A percentile compares a stretch with the other conserved stretches of the same genome.
phyloP scores from a whole-genome alignment of 75 land plant species.

The Picea glauca region DNA sequence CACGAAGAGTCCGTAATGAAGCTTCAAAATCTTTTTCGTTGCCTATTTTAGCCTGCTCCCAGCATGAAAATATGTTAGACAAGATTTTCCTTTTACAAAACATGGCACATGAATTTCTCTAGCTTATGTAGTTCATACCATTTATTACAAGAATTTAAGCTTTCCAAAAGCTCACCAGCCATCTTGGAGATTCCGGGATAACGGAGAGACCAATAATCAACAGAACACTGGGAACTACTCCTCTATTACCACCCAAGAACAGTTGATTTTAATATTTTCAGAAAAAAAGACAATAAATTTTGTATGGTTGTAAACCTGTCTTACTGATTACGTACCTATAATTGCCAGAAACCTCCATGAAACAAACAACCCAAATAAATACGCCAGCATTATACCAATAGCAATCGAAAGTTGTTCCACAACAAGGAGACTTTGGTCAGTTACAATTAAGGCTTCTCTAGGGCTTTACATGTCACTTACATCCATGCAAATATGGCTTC shows the following conservation, averaged over 20 bases:
- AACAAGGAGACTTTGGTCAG: neutral
- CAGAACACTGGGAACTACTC: slow-evolving; percentile 61
- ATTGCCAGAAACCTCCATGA: slow-evolving; percentile 69
- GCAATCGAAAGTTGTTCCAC: slow-evolving; percentile 58
- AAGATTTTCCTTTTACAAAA: neutral
- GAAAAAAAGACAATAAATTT: neutral
- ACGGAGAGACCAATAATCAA: slow-evolving; percentile 74
- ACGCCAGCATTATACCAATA: slow-evolving; percentile 69
- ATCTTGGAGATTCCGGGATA: slow-evolving; percentile 91
- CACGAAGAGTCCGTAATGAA: slow-evolving; percentile 83
- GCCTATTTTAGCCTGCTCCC: slow-evolving; percentile 70
- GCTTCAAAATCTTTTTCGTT: slow-evolving; percentile 58
- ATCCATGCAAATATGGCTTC: neutral
- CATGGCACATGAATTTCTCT: neutral
- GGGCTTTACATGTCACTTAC: neutral
- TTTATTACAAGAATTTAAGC: too few species aligned
- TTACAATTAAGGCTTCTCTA: neutral
- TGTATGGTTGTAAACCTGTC: neutral
- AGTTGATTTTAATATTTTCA: neutral
- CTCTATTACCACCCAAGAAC: slow-evolving; percentile 23
- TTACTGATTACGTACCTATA: slow-evolving; percentile 29
- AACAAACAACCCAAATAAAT: slow-evolving; percentile 51
- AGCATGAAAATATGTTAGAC: neutral
- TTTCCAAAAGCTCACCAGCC: slow-evolving; percentile 61
- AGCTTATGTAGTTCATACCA: too few species aligned